A percentile compares a stretch with the other conserved stretches of the same genome.
Conservation (phyloP, 2,329 filamentous ascomycete genomes). For the Colletotrichum sidae region DNA sequence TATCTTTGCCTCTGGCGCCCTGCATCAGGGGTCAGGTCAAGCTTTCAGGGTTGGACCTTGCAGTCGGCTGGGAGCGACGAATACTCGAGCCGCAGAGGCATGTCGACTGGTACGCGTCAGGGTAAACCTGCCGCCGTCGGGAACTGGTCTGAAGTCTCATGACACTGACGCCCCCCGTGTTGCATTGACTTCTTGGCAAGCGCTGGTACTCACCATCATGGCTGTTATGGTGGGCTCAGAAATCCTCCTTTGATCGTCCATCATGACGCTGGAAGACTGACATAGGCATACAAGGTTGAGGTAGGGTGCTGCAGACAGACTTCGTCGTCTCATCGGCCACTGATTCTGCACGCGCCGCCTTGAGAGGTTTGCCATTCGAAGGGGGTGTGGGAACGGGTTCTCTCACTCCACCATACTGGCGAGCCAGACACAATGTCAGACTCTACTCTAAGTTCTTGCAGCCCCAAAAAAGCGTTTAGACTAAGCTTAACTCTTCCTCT, state of each 20-base stretch:
- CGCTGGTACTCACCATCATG: not conserved
- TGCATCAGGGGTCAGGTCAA: not conserved
- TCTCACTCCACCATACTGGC: not conserved
- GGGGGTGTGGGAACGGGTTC: not conserved
- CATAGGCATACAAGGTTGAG: too few relatives aligned
- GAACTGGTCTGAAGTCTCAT: not conserved
- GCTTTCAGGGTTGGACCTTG: not conserved
- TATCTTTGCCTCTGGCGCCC: conserved; percentile 15
- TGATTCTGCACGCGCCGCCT: too few relatives aligned
- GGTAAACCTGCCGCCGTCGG: conserved; percentile 1
- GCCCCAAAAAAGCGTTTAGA: not conserved
- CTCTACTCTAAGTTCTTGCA: not conserved
- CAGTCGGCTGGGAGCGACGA: not conserved
- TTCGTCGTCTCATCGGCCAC: too few relatives aligned
- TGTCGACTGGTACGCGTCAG: not conserved
- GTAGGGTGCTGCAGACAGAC: too few relatives aligned
- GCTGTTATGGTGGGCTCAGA: too few relatives aligned
- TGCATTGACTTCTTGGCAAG: not conserved
- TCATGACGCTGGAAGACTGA: too few relatives aligned
- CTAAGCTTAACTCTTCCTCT: not conserved
- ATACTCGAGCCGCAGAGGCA: not conserved
- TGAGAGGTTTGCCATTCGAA: too few relatives aligned
- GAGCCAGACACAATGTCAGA: not conserved
- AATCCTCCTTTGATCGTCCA: too few relatives aligned
- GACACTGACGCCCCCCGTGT: not conserved